phyloP scores from a whole-genome alignment of 2,329 filamentous ascomycete species.

The Trichoderma guizhouense region DNA sequence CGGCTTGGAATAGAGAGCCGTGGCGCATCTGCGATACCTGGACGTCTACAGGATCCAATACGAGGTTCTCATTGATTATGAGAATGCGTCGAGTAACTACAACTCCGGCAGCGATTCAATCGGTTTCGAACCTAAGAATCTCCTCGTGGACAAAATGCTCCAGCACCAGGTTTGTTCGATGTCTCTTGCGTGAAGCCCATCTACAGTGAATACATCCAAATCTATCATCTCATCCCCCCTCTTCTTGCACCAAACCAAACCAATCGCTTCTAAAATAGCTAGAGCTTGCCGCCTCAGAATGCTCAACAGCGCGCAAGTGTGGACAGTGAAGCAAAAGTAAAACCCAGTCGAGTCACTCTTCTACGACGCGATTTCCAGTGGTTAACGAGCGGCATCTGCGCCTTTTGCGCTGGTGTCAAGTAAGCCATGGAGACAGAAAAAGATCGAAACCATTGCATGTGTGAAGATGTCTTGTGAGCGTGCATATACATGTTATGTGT shows the following conservation, averaged over 20 bases:
- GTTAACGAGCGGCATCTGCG: slow-evolving; percentile 30
- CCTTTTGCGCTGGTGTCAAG: slow-evolving; percentile 30
- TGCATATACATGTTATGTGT: background rate
- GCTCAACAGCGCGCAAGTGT: slow-evolving; percentile 60
- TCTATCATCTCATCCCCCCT: background rate
- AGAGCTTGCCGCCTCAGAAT: slow-evolving; percentile 60
- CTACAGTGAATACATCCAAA: background rate
- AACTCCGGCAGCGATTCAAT: background rate
- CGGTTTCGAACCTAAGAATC: background rate
- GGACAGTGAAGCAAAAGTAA: slow-evolving; percentile 66
- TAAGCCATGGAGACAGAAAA: slow-evolving; percentile 37
- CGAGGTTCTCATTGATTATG: background rate
- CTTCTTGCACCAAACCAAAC: background rate
- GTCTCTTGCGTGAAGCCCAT: background rate
- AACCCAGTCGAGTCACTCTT: slow-evolving; percentile 30
- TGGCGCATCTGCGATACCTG: background rate
- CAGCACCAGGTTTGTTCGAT: background rate
- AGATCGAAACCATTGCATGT: background rate
- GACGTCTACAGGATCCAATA: background rate
- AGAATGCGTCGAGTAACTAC: background rate
- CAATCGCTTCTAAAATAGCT: slow-evolving; percentile 58
- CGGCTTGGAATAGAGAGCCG: background rate
- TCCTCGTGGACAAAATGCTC: background rate
- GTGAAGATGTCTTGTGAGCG: background rate
- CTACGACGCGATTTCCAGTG: slow-evolving; percentile 28